phyloP scores from a whole-genome alignment of 2,329 filamentous ascomycete species.

The Trichoderma citrinoviride region DNA sequence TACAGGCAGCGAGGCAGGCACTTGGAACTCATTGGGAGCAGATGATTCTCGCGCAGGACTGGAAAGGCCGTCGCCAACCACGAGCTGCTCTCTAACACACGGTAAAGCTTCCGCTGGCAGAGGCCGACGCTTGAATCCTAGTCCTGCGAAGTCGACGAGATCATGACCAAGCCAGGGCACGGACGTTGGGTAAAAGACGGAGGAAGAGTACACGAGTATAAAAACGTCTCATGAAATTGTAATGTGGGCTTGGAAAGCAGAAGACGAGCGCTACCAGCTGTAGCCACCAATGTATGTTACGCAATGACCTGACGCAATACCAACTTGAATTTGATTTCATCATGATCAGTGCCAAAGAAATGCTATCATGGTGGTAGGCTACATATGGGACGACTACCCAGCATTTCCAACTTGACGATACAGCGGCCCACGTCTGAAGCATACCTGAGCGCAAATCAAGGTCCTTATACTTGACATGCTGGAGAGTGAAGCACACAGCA shows the following conservation, averaged over 20 bases:
- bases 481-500: no score
- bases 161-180: neutral
- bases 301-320: neutral
- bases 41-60: neutral
- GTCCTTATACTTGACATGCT: no score
- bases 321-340: neutral
- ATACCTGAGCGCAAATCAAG: no score
- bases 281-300: neutral
- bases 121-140: neutral
- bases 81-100: neutral
- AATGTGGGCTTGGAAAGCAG: neutral
- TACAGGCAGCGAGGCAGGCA: conserved; percentile 4
- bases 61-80: neutral
- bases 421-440: no score
- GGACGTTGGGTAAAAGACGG: neutral
- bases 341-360: no score
- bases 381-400: no score
- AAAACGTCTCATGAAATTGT: no score
- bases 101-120: neutral
- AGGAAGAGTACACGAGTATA: neutral
- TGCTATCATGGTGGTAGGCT: no score
- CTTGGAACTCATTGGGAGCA: neutral
- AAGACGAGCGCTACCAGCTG: no score
- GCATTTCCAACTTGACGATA: no score
- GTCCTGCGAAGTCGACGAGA: neutral